phyloP scores from a whole-genome alignment of 352 stramenopile genomes.

The Thalassiosira sp. region DNA sequence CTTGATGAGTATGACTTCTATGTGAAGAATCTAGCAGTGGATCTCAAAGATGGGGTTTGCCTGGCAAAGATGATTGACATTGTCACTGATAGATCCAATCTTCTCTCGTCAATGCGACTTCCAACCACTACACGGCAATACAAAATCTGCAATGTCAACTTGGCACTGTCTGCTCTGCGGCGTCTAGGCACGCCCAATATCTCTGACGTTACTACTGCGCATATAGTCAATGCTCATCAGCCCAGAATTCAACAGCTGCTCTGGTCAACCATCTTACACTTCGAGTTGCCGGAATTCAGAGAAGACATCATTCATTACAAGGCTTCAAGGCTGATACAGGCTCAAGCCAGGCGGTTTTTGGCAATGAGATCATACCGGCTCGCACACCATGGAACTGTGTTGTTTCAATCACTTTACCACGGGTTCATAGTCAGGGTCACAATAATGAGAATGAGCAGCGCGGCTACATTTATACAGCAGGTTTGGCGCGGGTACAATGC shows the following conservation, averaged over 20 bases:
- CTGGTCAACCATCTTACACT: conserved; percentile 90
- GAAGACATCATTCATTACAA: conserved; percentile 84
- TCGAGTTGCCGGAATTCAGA: conserved; percentile 90
- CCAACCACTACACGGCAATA: conserved; percentile 92
- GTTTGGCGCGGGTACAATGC: conserved; percentile 18
- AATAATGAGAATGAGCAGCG: conserved; percentile 14
- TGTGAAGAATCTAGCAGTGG: conserved; percentile 89
- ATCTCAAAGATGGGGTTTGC: conserved; percentile 95
- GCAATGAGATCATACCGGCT: conserved; percentile 30
- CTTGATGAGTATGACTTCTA: conserved; percentile 94
- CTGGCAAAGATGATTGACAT: conserved; percentile 92
- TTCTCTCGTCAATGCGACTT: conserved; percentile 88
- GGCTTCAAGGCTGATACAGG: conserved; percentile 40
- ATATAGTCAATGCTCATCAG: conserved; percentile 94
- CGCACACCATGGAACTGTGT: conserved; percentile 20
- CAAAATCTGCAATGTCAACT: conserved; percentile 95
- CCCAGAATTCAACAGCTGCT: conserved; percentile 93
- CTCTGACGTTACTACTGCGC: conserved; percentile 85
- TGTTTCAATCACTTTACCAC: conserved; percentile 50
- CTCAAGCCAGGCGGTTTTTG: conserved; percentile 26
- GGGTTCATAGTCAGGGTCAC: conserved; percentile 13
- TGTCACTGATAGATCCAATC: conserved; percentile 73
- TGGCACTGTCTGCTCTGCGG: conserved; percentile 85
- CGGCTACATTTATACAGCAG: conserved; percentile 21
- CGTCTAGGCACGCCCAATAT: conserved; percentile 57